Base-by-base conservation (phyloP, 2,329 filamentous ascomycete genomes). In the Epichloe sibirici region DNA sequence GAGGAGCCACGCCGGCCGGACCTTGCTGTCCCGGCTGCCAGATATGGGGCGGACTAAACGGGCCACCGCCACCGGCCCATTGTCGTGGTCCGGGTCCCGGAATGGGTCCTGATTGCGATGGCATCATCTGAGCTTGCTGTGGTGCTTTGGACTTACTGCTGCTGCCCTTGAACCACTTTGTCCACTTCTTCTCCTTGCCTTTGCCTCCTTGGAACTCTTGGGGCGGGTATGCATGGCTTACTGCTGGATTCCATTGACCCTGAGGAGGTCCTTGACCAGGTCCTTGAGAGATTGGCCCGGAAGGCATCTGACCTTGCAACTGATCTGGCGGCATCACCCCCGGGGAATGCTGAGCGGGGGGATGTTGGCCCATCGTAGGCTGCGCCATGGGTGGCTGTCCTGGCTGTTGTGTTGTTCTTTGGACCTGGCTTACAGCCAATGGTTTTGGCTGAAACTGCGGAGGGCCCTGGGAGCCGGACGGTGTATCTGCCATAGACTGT, bases 151-250 rank as follows among this genome's bases (percentile, higher is more conserved):
- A n/a, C 8, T 51, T 43, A 31, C 48, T 13, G 55, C 49, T 15
- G 54, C 48, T 42, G 17, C 55, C 53, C 55, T 63, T 63, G 57
- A 64, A 64, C 62, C 62, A 63, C 31, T 60, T 63, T n/a, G 59
- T 56, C 62, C 62, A 64, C 37, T 57, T 61, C 49, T 59, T 63
- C 6, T 60, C 59, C 38, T 62, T 63, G 5, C 59, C 59, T 38
- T 57, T 58, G n/a, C 25, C 47, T 12, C n/a, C 25, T 4, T 44
- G 40, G 11, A 21, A 11, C 35, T n/a, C 45, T 13, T 38, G 28
- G 38, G 9, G 31, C 9, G 17, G 49, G 9, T 17, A 4, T 28
- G 12, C 34, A 35, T 9, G 40, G 9, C 31, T 51, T 17, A 15
- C 40, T 8, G 44, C 28, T 11, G 53, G 37, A 17, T 42, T 46